These are phyloP conservation scores for Pythium utonaiense DNA, from an alignment of 352 stramenopile genomes.

Conservation along the genomic window DNA sequence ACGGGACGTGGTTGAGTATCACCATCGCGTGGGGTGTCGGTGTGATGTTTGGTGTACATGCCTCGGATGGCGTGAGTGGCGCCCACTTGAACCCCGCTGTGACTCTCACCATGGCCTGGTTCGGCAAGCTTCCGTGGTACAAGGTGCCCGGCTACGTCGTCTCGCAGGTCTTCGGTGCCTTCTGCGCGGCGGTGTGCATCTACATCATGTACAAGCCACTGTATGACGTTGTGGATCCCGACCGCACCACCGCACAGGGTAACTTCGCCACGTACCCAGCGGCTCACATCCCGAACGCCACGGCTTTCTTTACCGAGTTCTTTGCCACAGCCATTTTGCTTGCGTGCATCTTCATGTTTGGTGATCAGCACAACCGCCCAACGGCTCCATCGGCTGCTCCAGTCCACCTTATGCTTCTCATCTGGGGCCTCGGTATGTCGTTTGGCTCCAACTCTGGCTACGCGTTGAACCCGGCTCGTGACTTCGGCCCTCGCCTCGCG, in stretches of 20 bases:
- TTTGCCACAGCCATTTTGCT: conserved; percentile 44
- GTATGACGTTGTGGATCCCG: conserved; percentile 44
- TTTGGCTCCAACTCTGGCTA: conserved; percentile 58
- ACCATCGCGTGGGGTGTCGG: conserved; percentile 71
- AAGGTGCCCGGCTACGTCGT: conserved; percentile 47
- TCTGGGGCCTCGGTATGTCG: conserved; percentile 53
- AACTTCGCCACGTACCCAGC: conserved; percentile 55
- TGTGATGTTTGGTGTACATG: conserved; percentile 68
- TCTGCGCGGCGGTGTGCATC: conserved; percentile 38
- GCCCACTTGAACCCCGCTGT: conserved; percentile 69
- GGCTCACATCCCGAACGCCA: conserved; percentile 34
- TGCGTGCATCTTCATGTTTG: conserved; percentile 42
- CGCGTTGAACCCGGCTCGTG: conserved; percentile 51
- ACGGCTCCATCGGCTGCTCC: conserved; percentile 33
- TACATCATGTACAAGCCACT: conserved; percentile 50
- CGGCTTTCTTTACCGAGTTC: conserved; percentile 45
- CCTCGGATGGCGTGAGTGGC: conserved; percentile 46
- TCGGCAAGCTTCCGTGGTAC: conserved; percentile 45
- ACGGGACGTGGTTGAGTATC: conserved; percentile 68
- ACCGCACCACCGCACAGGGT: conserved; percentile 29
- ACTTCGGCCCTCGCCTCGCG: conserved; percentile 48
- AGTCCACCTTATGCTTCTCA: conserved; percentile 36
- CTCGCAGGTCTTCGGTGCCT: conserved; percentile 43
- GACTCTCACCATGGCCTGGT: conserved; percentile 48
- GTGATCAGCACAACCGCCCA: conserved; percentile 47